Evolutionary conservation across 345 rosid genomes (phyloP).

Genomic region (Moricandia moricandioides): DNA sequence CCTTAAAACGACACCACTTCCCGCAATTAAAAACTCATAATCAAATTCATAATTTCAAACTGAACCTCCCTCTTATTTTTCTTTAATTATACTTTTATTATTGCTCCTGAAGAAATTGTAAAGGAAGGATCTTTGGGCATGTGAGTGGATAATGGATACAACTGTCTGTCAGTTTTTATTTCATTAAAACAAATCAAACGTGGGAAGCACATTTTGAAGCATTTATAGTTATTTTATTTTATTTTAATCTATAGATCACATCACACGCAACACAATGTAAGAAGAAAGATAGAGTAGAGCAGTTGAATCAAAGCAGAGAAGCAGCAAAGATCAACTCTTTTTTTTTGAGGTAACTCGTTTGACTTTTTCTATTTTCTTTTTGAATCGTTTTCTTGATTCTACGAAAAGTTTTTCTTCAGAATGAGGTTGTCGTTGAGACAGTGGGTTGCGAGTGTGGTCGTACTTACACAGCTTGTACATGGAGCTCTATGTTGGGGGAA

Average conservation of each 20-base stretch:
- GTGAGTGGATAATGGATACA: not conserved
- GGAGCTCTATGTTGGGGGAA: slow-evolving; percentile 75
- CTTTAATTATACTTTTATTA: too few species aligned
- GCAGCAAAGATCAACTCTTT: not conserved
- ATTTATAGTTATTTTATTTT: too few species aligned
- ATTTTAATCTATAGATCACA: not conserved
- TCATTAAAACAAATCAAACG: slow-evolving; percentile 5
- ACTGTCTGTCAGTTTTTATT: not conserved
- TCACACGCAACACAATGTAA: not conserved
- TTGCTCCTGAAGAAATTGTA: not conserved
- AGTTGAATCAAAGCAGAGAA: not conserved
- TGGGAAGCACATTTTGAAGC: too few species aligned
- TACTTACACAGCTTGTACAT: slow-evolving; percentile 54
- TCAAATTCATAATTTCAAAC: too few species aligned
- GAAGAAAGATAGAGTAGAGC: not conserved
- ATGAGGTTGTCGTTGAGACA: slow-evolving; percentile 37
- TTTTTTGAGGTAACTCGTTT: slow-evolving; percentile 8
- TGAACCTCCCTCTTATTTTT: too few species aligned
- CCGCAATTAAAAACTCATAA: too few species aligned
- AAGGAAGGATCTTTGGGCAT: slow-evolving; percentile 7
- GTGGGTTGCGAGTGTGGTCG: slow-evolving; percentile 39
- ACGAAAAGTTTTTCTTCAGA: not conserved
- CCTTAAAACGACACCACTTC: too few species aligned
- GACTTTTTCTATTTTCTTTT: not conserved
- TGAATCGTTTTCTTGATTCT: not conserved